phyloP scores from a whole-genome alignment of 164 flowering plant genomes.

The Buxus sempervirens region DNA sequence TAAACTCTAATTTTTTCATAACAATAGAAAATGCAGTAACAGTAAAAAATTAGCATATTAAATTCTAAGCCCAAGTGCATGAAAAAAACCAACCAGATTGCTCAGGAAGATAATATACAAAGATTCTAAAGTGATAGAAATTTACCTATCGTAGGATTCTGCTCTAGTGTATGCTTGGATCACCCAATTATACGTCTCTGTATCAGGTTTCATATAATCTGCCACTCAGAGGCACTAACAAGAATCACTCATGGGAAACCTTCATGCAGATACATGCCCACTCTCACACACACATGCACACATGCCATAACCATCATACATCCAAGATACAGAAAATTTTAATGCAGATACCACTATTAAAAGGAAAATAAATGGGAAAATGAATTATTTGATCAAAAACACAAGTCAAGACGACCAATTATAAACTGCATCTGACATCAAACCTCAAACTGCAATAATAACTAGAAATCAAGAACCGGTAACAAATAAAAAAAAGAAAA shows the following conservation, averaged over 20 bases:
- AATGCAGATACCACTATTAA: not conserved
- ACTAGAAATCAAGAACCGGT: not conserved
- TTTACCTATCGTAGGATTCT: constrained; percentile 93
- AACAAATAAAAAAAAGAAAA: not conserved
- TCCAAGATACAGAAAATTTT: not conserved
- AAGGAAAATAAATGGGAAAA: not conserved
- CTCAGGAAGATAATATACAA: not conserved
- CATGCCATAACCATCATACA: not conserved
- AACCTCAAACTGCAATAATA: not conserved
- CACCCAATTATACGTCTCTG: constrained; percentile 95
- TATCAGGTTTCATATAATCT: constrained; percentile 94
- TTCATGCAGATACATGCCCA: not conserved
- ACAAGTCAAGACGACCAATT: not conserved
- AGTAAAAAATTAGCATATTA: not conserved
- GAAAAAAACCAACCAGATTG: not conserved
- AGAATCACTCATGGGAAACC: not conserved
- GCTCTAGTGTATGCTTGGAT: constrained; percentile 98
- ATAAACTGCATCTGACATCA: not conserved
- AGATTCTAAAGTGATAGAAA: not conserved
- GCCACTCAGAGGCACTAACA: constrained; percentile 20
- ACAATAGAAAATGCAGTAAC: not conserved
- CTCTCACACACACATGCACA: not conserved
- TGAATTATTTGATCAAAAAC: not conserved
- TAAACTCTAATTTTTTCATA: too few species aligned
- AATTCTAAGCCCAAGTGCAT: not conserved